Percentiles rank a stretch among this genome's conserved stretches.
phyloP scores from a whole-genome alignment of 257 asterid species.

The Solanum pimpinellifolium region DNA sequence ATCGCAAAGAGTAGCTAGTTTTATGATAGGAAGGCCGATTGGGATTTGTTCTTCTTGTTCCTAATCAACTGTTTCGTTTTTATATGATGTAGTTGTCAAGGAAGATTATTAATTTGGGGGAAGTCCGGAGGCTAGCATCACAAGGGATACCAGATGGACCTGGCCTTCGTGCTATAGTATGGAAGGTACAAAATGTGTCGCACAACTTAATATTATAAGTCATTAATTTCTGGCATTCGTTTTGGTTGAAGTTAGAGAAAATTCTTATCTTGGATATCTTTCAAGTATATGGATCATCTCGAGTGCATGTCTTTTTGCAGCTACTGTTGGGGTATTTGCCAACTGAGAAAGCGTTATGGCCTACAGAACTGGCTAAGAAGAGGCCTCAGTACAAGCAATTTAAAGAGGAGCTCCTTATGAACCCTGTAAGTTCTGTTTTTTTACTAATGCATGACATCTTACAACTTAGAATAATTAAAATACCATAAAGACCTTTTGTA shows the following conservation, averaged over 20 bases:
- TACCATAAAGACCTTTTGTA: not conserved
- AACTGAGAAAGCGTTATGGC: conserved; percentile 67
- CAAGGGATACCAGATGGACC: conserved; percentile 85
- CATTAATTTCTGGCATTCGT: not conserved
- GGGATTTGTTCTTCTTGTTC: not conserved
- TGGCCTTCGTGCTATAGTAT: conserved; percentile 74
- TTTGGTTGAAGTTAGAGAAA: not conserved
- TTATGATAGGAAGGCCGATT: not conserved
- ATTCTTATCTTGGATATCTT: not conserved
- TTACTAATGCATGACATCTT: not conserved
- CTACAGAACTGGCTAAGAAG: conserved; percentile 72
- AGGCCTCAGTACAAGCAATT: conserved; percentile 72
- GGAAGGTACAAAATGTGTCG: conserved; percentile 52
- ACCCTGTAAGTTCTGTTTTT: conserved; percentile 56
- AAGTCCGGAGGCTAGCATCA: conserved; percentile 65
- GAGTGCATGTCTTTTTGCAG: conserved; percentile 27
- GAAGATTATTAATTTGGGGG: conserved; percentile 70
- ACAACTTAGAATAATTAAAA: not conserved
- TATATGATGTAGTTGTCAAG: conserved; percentile 44
- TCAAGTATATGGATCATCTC: not conserved
- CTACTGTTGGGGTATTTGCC: conserved; percentile 80
- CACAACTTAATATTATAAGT: not conserved
- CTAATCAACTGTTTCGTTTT: not conserved
- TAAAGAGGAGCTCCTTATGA: conserved; percentile 87
- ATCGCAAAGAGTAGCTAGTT: not conserved